Evolutionary conservation across 805 yeast species (phyloP).

Genomic region (Henningerozyma blattae): DNA sequence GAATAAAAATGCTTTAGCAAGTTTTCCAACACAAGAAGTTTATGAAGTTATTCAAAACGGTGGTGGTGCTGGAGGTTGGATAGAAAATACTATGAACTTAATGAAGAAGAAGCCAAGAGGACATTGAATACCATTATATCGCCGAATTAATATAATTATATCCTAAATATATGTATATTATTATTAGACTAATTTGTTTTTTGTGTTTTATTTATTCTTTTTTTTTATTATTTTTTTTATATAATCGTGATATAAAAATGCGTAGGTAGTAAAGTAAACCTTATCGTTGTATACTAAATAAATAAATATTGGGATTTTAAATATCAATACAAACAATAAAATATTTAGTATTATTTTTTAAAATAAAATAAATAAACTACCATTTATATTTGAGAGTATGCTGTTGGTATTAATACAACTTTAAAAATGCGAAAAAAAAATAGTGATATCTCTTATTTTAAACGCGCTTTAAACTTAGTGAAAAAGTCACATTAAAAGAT

Average conservation of each 20-base stretch:
- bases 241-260: slow-evolving; percentile 8
- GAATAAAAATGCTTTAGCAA: slow-evolving; percentile 18
- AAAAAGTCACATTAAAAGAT: too few species aligned
- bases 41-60: slow-evolving; percentile 57
- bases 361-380: too few species aligned
- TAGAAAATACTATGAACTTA: slow-evolving; percentile 62
- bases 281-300: too few species aligned
- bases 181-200: slow-evolving; percentile 2
- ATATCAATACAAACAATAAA: too few species aligned
- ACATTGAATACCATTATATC: slow-evolving; percentile 32
- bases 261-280: too few species aligned
- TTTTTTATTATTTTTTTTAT: slow-evolving; percentile 1
- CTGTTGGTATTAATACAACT: too few species aligned
- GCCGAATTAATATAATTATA: not conserved
- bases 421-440: too few species aligned
- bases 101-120: slow-evolving; percentile 57
- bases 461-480: too few species aligned
- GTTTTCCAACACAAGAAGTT: slow-evolving; percentile 27
- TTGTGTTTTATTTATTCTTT: not conserved
- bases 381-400: too few species aligned
- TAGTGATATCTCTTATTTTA: too few species aligned
- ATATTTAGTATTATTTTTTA: too few species aligned
- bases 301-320: too few species aligned
- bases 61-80: slow-evolving; percentile 91
- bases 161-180: slow-evolving; percentile 3